These are phyloP conservation scores for Saturnispora quitensis DNA, from an alignment of 805 yeast genomes.

Conservation along the genomic window DNA sequence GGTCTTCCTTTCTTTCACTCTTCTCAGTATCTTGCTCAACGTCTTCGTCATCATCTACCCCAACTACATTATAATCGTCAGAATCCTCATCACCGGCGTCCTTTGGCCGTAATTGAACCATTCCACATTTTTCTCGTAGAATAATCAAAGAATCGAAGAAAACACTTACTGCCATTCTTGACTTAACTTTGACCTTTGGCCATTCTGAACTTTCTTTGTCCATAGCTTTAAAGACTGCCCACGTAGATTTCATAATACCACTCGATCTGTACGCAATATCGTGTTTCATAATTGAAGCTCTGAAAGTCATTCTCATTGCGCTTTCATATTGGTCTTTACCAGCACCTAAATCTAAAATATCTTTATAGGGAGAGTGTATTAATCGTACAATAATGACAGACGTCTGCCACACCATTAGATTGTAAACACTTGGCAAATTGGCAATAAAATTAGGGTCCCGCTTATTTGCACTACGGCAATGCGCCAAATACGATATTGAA, in stretches of 20 bases:
- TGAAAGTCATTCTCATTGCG: conserved; percentile 60
- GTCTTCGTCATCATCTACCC: conserved; percentile 16
- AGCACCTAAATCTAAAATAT: conserved; percentile 54
- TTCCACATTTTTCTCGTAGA: conserved; percentile 79
- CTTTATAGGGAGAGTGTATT: conserved; percentile 63
- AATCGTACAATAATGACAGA: conserved; percentile 75
- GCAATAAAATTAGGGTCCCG: conserved; percentile 55
- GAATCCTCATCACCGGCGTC: conserved; percentile 7
- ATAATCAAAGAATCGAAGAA: conserved; percentile 87
- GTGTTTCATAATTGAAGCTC: conserved; percentile 80
- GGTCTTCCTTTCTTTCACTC: neutral
- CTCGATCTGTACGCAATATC: conserved; percentile 90
- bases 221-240: conserved; percentile 75
- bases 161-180: conserved; percentile 87
- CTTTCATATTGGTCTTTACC: conserved; percentile 63
- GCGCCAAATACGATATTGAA: conserved; percentile 60
- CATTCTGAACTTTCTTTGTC: conserved; percentile 40
- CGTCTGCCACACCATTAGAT: conserved; percentile 85
- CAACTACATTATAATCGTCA: conserved; percentile 20
- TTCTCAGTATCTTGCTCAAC: conserved; percentile 23
- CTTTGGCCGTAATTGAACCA: conserved; percentile 49
- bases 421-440: conserved; percentile 76
- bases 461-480: conserved; percentile 52
- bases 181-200: conserved; percentile 49
- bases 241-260: conserved; percentile 88